phyloP scores from a whole-genome alignment of 805 yeast genomes.

The Millerozyma miso region DNA sequence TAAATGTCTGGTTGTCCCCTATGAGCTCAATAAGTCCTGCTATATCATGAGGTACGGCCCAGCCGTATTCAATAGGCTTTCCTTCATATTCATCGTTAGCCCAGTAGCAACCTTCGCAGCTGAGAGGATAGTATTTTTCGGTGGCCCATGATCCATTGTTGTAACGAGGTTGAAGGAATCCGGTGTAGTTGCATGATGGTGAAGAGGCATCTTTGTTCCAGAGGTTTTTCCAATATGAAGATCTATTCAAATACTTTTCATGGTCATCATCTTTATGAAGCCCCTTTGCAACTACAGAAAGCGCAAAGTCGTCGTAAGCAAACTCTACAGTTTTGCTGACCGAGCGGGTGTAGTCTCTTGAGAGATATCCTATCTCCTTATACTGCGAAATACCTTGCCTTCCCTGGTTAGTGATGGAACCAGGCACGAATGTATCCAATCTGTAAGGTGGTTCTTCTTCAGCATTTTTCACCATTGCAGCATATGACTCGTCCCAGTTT shows the following conservation, averaged over 20 bases:
- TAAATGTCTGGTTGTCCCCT: slow-evolving; percentile 22
- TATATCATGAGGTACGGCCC: slow-evolving; percentile 33
- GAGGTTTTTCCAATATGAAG: slow-evolving; percentile 31
- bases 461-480: slow-evolving; percentile 31
- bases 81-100: slow-evolving; percentile 30
- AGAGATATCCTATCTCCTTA: slow-evolving; percentile 26
- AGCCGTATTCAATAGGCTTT: slow-evolving; percentile 30
- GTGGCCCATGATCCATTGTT: slow-evolving; percentile 23
- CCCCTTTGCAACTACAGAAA: slow-evolving; percentile 29
- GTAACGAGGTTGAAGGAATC: slow-evolving; percentile 31
- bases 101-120: slow-evolving; percentile 34
- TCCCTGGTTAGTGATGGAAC: slow-evolving; percentile 27
- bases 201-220: slow-evolving; percentile 28
- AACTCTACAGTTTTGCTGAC: slow-evolving; percentile 35
- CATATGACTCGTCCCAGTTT: slow-evolving; percentile 27
- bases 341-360: slow-evolving; percentile 26
- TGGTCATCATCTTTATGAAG: slow-evolving; percentile 17
- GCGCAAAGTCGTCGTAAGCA: slow-evolving; percentile 31
- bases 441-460: slow-evolving; percentile 28
- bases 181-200: slow-evolving; percentile 16
- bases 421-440: slow-evolving; percentile 22
- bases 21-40: slow-evolving; percentile 19
- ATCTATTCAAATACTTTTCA: slow-evolving; percentile 24
- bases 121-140: slow-evolving; percentile 23
- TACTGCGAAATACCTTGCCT: slow-evolving; percentile 34